Base-by-base conservation (phyloP, 1,139 yeast genomes). In the Nakaseomyces glabratus region DNA sequence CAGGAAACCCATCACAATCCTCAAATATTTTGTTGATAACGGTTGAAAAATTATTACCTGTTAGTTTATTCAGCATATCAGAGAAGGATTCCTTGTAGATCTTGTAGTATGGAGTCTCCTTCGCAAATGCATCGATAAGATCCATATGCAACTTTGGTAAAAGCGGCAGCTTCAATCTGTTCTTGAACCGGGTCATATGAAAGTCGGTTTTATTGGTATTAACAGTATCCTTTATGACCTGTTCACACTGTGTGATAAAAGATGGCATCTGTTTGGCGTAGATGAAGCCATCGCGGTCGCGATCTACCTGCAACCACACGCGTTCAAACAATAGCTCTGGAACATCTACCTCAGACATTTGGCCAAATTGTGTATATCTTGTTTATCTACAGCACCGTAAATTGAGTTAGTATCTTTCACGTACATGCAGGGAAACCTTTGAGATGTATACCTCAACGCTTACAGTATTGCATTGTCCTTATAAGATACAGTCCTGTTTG, bases 231-330 rank as follows among this genome's bases (percentile, higher is more conserved):
- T 45, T 37, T 18, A 56, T 34, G 4, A 47, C 33, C 2, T 48
- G 38, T 20, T 56, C 56, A 21, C 48, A 41, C 13, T 39, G 38
- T 19, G 34, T 36, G 6, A 52, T 37, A 21, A 50, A 38, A 24
- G 39, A 35, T 3, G 50, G 49, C 23, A 53, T 39, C 26, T 52
- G 53, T 31, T 51, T 48, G 1, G 58, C 60, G 18, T 55, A 53
- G 10, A 61, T 53, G 39, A 52, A 55, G 2, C 60, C 62, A n/a
- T 44, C 44, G n/a, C 36, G 38, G 8, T 44, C 41, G 3, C 36
- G 35, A 35, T 59, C 63, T 3, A 58, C 37, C 19, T 49, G 50
- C 4, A 36, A 34, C 65, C 65, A 61, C 3, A 60, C 60, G 11
- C 40, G 37, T 20, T 56, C 51, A 12, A 50, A 36, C 14, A 41